Conservation (phyloP, 202 grass and related monocot genomes). For the Digitaria exilis region DNA sequence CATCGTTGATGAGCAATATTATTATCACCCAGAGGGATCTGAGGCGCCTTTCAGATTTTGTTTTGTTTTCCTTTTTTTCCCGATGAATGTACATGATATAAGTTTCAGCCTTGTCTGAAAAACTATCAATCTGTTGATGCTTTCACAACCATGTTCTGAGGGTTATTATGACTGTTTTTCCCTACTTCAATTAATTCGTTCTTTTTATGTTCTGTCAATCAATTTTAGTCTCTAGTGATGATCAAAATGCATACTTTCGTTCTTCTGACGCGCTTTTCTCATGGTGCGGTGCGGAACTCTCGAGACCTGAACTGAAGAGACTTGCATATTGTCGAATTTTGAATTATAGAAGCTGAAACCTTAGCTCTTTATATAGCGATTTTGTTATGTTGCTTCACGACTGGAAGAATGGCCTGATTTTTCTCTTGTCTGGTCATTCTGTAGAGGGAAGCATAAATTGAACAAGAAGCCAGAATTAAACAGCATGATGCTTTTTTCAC, state of each 20-base stretch:
- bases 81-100: slow-evolving; percentile 44
- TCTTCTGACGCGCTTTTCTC: slow-evolving; percentile 49
- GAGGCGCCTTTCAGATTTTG: no score
- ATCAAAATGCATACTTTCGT: slow-evolving; percentile 57
- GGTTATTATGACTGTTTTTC: not conserved
- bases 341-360: no score
- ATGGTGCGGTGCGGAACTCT: slow-evolving; percentile 45
- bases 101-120: slow-evolving; percentile 72
- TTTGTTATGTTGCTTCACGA: slow-evolving; percentile 37
- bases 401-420: slow-evolving; percentile 46
- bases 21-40: slow-evolving; percentile 57
- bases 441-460: slow-evolving; percentile 62
- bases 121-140: slow-evolving; percentile 46
- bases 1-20: slow-evolving; percentile 37
- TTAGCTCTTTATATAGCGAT: no score
- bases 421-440: slow-evolving; percentile 34
- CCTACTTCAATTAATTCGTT: not conserved
- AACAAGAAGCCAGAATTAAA: slow-evolving; percentile 53
- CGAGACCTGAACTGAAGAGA: slow-evolving; percentile 60
- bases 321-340: not conserved
- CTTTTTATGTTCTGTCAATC: fast-evolving
- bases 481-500: slow-evolving; percentile 39
- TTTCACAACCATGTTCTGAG: slow-evolving; percentile 35
- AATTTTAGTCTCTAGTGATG: slow-evolving; percentile 28
- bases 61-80: not conserved